Percentiles rank a stretch among this genome's conserved stretches.
These are phyloP conservation scores for Hypoxylon trugodes DNA, from an alignment of 495 filamentous ascomycete genomes.

Conservation along the genomic window DNA sequence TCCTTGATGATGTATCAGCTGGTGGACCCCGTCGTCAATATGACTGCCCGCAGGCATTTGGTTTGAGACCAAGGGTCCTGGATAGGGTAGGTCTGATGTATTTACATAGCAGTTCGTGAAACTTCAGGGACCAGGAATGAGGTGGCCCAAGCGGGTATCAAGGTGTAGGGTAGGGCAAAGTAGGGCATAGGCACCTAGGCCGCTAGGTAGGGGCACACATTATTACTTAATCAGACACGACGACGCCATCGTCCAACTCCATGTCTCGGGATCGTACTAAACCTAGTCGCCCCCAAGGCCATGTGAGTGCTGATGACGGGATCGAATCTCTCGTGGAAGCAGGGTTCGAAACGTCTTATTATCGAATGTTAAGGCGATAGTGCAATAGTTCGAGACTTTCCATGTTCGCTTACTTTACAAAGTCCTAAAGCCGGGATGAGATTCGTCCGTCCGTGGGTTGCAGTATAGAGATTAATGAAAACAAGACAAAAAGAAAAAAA, in stretches of 20 bases:
- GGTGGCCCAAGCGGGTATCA: conserved; percentile 28
- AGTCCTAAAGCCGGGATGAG: conserved; percentile 3
- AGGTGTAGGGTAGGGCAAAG: background rate
- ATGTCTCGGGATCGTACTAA: conserved; percentile 42
- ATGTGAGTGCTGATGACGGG: conserved; percentile 3
- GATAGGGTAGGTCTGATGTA: conserved; percentile 8
- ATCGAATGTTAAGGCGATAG: conserved; percentile 24
- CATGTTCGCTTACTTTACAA: background rate
- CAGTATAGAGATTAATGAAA: background rate
- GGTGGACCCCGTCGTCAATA: conserved; percentile 17
- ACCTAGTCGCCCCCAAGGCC: conserved; percentile 15
- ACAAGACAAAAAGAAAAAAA: no score
- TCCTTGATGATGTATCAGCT: conserved; percentile 11
- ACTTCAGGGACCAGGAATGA: conserved; percentile 25
- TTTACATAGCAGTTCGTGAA: conserved; percentile 18
- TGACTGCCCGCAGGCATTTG: conserved; percentile 24
- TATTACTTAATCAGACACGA: conserved; percentile 16
- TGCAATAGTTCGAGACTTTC: conserved; percentile 8
- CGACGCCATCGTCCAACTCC: conserved; percentile 33
- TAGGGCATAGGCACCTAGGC: background rate
- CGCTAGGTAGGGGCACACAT: no score
- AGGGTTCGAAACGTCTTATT: conserved; percentile 21
- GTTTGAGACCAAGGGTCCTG: conserved; percentile 37
- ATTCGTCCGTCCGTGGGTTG: conserved; percentile 2
- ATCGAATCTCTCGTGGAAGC: conserved; percentile 17